Evolutionary conservation across 2,329 filamentous ascomycete species (phyloP), one percentile per base, ranked within the genome.

Genomic region (Pestalotiopsis sp.): DNA sequence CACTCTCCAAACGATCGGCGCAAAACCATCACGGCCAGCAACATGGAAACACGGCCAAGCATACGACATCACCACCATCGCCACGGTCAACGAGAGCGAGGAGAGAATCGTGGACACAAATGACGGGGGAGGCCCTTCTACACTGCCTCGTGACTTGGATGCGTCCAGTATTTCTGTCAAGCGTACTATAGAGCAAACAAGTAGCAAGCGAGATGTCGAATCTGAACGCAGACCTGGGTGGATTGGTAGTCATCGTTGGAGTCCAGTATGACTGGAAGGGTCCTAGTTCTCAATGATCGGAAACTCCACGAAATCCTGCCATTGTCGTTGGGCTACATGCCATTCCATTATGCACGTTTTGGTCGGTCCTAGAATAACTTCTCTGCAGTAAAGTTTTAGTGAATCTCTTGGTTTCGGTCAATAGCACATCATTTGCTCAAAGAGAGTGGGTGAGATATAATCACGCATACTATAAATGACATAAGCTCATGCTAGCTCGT

Each of bases 201-300:
- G 14, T 48, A 48, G 44, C 44, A 48, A 17, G 11, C 44, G 44
- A 48, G 44, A 48, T 20, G 14, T 2, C 44, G 5, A 14, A 4
- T 48, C 44, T 17, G 44, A 48, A 1, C 44, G 44, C 3, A 48
- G 14, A n/a, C 44, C 44, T 48, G 44, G n/a, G 11, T 48, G 44
- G 44, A 17, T 48, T 48, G 44, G 44, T 6, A 17, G n/a, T n/a
- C 11, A 48, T 20, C 44, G 44, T 48, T 48, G 44, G 44, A 48
- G 44, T 20, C 44, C 44, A 2, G 44, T 48, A 1, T 48, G 14
- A 48, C 1, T 17, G 39, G 11, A 10, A 44, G 7, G 3, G 75
- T 75, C 44, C 72, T 80, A 2, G 77, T 78, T 64, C 80, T 26
- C 26, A 4, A 26, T 5, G 3, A 26, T 26, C 26, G 3, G 3